These are phyloP conservation scores for Blastomyces parvus DNA, from an alignment of 2,329 filamentous ascomycete genomes.

Conservation along the genomic window DNA sequence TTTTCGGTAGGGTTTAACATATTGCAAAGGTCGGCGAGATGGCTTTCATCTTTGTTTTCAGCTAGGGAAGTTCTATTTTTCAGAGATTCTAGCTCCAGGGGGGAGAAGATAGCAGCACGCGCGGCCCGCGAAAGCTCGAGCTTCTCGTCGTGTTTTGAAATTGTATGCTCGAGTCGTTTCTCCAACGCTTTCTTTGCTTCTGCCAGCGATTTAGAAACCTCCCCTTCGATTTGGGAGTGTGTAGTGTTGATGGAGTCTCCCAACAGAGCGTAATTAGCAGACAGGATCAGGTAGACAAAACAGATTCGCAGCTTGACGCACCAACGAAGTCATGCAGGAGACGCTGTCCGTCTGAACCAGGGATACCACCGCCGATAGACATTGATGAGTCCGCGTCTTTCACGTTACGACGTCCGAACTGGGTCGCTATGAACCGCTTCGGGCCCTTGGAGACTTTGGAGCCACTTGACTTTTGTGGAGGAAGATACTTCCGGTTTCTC, in stretches of 20 bases:
- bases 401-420: not conserved
- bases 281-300: not conserved
- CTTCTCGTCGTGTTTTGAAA: not conserved
- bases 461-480: not conserved
- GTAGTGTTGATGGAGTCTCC: constrained; percentile 13
- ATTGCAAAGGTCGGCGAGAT: not conserved
- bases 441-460: not conserved
- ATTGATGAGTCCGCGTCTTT: not conserved
- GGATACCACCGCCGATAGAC: not conserved
- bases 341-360: not conserved
- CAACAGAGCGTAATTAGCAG: not conserved
- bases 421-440: not conserved
- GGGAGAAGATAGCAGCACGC: not conserved
- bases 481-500: not conserved
- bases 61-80: not conserved
- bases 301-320: not conserved
- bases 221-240: constrained; percentile 12
- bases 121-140: not conserved
- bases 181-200: constrained; percentile 9
- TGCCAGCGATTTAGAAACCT: constrained; percentile 10
- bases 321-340: constrained; percentile 1
- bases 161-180: not conserved
- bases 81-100: not conserved
- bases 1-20: constrained; percentile 8
- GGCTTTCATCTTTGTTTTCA: not conserved